Evolutionary conservation across 2,329 filamentous ascomycete species (phyloP), one percentile per base, ranked within the genome.

Genomic region (Colletotrichum shisoi): DNA sequence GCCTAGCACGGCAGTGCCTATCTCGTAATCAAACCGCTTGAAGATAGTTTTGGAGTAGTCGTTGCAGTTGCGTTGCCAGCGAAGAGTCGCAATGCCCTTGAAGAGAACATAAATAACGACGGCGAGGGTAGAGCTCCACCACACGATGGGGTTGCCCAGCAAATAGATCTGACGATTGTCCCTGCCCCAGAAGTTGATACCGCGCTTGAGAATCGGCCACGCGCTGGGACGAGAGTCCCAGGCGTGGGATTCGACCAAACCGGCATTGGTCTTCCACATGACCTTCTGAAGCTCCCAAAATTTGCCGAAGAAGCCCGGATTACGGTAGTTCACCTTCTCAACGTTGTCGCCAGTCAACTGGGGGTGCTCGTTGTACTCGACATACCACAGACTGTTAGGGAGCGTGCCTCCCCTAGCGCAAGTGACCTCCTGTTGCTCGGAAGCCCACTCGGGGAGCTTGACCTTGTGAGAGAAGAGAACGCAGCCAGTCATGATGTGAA

Each of bases 161-260:
- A 99, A 89, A 79, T 99, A 99, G 73, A 99, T 93, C 78, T 99
- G 95, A 69, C 93, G 92, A 78, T 97, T 86, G 74, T 97, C 86
- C 74, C 91, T 93, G 71, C 94, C 93, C 95, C 95, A 99, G 85
- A 99, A 99, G 83, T 99, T 99, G 85, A 99, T 99, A 74, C 95
- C 95, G 70, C 95, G 92, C 72, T 88, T 88, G 59, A 99, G 87
- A 64, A 96, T 87, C 24, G 95, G 95, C 95, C 95, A 99, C 7
- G 93, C 94, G 40, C 89, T 87, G 39, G 95, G 95, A 52, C 95
- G 91, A 53, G 95, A 98, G 77, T 99, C 95, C 95, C 96, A 99
- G 59, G 94, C 93, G 76, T 99, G 95, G 19, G 94, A 97, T 75
- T 99, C 95, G 31, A 95, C 92, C 56, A 99, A 87, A 49, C 95